Evolutionary conservation across 164 flowering plant genomes (phyloP).

Genomic region (Aristolochia contorta): DNA sequence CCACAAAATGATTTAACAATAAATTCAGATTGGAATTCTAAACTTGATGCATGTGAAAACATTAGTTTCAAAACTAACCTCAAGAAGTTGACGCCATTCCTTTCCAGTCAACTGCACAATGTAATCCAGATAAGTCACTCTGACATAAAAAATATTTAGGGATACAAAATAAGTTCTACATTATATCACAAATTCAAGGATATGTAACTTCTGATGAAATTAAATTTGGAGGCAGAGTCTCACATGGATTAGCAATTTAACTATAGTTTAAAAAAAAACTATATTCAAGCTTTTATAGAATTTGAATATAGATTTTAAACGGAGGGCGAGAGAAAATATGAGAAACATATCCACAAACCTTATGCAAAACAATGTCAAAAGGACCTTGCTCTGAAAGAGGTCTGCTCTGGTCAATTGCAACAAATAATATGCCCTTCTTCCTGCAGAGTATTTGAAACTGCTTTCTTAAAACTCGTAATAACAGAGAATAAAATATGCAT

Average conservation of each 20-base stretch:
- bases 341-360: slow-evolving; percentile 36
- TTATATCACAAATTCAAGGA: background rate
- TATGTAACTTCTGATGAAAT: background rate
- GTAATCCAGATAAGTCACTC: background rate
- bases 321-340: background rate
- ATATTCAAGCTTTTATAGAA: no score
- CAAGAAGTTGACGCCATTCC: slow-evolving; percentile 81
- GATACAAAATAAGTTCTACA: background rate
- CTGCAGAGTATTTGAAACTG: slow-evolving; percentile 24
- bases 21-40: background rate
- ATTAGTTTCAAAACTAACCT: slow-evolving; percentile 43
- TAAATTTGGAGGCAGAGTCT: no score
- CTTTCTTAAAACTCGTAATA: background rate
- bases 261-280: no score
- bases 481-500: background rate
- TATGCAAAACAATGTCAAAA: slow-evolving; percentile 79
- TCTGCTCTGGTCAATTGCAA: slow-evolving; percentile 58
- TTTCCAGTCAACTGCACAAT: slow-evolving; percentile 31
- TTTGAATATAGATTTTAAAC: no score
- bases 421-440: slow-evolving; percentile 70
- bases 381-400: slow-evolving; percentile 90
- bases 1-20: background rate
- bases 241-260: no score
- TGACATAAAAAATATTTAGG: background rate
- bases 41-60: background rate